Evolutionary conservation across 306 rosid genomes (phyloP), one percentile per base, ranked within the genome.

Genomic region (Dryas drummondii): DNA sequence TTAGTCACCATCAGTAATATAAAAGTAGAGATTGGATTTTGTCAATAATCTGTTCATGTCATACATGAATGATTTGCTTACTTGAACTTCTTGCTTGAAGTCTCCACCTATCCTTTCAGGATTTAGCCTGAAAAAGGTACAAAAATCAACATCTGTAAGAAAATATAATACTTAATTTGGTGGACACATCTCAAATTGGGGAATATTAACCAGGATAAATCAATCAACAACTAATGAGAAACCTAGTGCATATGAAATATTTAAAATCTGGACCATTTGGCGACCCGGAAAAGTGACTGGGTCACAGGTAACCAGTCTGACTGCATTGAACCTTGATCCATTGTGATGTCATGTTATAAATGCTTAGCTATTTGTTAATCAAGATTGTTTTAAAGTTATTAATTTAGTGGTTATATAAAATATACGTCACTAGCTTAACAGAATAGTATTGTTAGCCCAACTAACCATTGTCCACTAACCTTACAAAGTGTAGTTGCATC

Each of bases 61-160:
- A 75, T 50, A 72, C 79, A 78, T 64, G 70, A 77, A 82, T 19
- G 51, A 75, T 73, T 67, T 72, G 70, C 96, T 80, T 86, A 90
- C 98, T 82, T 94, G 98, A 86, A 91, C 74, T 86, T 94, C 98
- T 86, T 94, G 88, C 89, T 88, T 94, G 89, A 94, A 91, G 78
- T 94, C 97, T 68, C 98, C 98, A 50, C 98, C 96, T 66, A 94
- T 88, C 87, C 98, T 91, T 85, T 91, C 98, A 68, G 98, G 98
- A 80, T 94, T 94, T 55, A 91, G 76, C 93, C 98, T 94, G 73
- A 17, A 46, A 2, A 48, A 79, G 80, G 77, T 62, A 62, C 9
- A 78, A 61, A 13, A 58, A 71, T 79, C 7, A 53, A 5, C 60
- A 70, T 53, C 9, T 32, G 44, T 61, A 61, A 65, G 32, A 16